phyloP scores from a whole-genome alignment of 1,284 basidiomycete species.

The Apiotrichum gracile region DNA sequence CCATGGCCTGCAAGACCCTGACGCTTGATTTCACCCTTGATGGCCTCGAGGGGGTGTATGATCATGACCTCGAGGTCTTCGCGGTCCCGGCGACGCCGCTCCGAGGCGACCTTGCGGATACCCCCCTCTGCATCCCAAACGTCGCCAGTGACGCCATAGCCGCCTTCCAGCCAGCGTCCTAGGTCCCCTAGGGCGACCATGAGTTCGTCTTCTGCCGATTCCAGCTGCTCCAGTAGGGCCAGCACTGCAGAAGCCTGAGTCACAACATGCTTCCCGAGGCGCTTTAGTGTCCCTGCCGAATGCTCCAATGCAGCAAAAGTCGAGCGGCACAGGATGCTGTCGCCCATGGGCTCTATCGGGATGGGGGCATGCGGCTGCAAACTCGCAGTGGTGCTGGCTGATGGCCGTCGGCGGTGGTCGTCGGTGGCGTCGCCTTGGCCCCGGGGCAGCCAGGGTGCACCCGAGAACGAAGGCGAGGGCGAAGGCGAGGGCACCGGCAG shows the following conservation, averaged over 20 bases:
- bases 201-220: constrained; percentile 42
- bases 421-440: background rate
- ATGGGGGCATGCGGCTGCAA: constrained; percentile 10
- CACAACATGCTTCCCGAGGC: constrained; percentile 35
- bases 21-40: constrained; percentile 41
- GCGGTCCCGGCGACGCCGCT: constrained; percentile 29
- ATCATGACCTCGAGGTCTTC: constrained; percentile 39
- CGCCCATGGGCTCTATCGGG: constrained; percentile 34
- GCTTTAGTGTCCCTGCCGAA: constrained; percentile 36
- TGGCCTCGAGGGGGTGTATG: constrained; percentile 26
- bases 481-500: too few relatives aligned
- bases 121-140: constrained; percentile 27
- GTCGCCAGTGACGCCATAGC: constrained; percentile 27
- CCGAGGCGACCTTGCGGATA: constrained; percentile 28
- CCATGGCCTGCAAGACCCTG: constrained; percentile 38
- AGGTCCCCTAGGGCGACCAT: constrained; percentile 35
- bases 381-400: background rate
- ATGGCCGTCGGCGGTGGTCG: background rate
- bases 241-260: constrained; percentile 24
- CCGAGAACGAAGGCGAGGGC: too few relatives aligned
- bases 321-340: constrained; percentile 42
- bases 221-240: constrained; percentile 38
- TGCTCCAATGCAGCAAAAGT: constrained; percentile 41
- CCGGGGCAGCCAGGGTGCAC: too few relatives aligned
- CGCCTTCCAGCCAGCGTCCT: constrained; percentile 35